These are phyloP conservation scores for Boletus reticuloceps DNA, from an alignment of 768 basidiomycete genomes.

Conservation along the genomic window DNA sequence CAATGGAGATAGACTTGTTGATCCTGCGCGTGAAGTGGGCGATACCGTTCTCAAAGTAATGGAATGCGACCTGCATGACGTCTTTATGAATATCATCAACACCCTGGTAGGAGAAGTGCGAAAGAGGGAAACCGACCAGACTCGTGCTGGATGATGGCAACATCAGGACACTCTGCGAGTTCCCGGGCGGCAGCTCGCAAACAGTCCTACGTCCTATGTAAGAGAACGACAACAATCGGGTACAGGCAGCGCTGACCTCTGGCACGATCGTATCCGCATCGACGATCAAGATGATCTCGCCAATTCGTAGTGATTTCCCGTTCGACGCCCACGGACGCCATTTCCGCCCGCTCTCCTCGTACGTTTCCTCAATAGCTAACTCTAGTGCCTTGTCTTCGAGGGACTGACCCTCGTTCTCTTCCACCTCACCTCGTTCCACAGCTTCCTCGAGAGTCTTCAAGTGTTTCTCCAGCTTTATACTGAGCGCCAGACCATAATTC, in stretches of 20 bases:
- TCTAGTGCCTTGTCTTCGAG: slow-evolving; percentile 72
- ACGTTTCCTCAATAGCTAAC: slow-evolving; percentile 72
- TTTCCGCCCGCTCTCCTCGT: slow-evolving; percentile 50
- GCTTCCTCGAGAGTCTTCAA: slow-evolving; percentile 46
- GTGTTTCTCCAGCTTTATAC: slow-evolving; percentile 34
- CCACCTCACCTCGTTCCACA: slow-evolving; percentile 40
- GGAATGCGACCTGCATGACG: slow-evolving; percentile 86
- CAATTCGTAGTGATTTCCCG: slow-evolving; percentile 70
- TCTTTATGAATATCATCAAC: slow-evolving; percentile 43
- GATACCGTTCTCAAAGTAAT: slow-evolving; percentile 91
- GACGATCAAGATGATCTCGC: slow-evolving; percentile 78
- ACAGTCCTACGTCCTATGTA: slow-evolving; percentile 57
- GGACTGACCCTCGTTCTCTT: slow-evolving; percentile 33
- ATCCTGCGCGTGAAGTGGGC: slow-evolving; percentile 92
- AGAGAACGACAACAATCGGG: not conserved
- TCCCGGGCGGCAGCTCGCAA: slow-evolving; percentile 89
- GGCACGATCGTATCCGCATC: slow-evolving; percentile 90
- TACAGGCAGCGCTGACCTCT: slow-evolving; percentile 36
- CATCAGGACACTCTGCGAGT: slow-evolving; percentile 76
- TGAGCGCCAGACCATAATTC: slow-evolving; percentile 67
- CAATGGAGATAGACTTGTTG: slow-evolving; percentile 79
- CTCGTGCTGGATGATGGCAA: slow-evolving; percentile 91
- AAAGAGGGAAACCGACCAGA: slow-evolving; percentile 45
- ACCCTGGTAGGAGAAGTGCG: not conserved
- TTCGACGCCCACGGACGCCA: slow-evolving; percentile 81